phyloP scores from a whole-genome alignment of 805 yeast genomes.

The Candida cerambycidarum region DNA sequence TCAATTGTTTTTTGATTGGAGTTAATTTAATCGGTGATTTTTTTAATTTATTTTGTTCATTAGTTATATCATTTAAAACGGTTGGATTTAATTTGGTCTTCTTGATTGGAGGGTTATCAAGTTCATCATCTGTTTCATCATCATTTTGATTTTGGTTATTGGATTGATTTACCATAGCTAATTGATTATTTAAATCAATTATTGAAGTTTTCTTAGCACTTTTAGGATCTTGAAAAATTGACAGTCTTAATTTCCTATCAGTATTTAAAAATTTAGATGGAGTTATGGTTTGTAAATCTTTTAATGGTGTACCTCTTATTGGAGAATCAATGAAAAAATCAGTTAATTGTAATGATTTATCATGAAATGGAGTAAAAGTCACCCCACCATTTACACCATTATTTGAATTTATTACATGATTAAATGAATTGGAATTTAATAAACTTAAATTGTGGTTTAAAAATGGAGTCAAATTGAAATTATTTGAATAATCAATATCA shows the following conservation, averaged over 20 bases:
- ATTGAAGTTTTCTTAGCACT: conserved; percentile 35
- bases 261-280: conserved; percentile 37
- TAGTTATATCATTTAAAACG: conserved; percentile 26
- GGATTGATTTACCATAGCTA: conserved; percentile 3
- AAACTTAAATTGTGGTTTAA: conserved; percentile 29
- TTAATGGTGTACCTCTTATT: conserved; percentile 34
- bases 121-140: conserved; percentile 18
- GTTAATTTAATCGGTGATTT: conserved; percentile 8
- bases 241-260: conserved; percentile 20
- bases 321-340: conserved; percentile 49
- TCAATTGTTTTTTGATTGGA: conserved; percentile 6
- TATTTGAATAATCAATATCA: conserved; percentile 29
- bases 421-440: conserved; percentile 15
- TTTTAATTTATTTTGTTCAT: conserved; percentile 14
- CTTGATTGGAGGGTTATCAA: conserved; percentile 4
- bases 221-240: conserved; percentile 26
- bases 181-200: conserved; percentile 31
- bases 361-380: conserved; percentile 41
- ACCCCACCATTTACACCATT: background rate
- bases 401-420: conserved; percentile 6
- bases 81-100: conserved; percentile 26
- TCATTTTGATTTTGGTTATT: conserved; percentile 17
- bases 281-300: conserved; percentile 38
- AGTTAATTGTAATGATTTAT: conserved; percentile 38
- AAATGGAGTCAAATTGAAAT: conserved; percentile 43